A percentile compares a stretch with the other conserved stretches of the same genome.
Evolutionary conservation across 805 yeast genomes (phyloP).

Genomic region (Ogataea methylovora): DNA sequence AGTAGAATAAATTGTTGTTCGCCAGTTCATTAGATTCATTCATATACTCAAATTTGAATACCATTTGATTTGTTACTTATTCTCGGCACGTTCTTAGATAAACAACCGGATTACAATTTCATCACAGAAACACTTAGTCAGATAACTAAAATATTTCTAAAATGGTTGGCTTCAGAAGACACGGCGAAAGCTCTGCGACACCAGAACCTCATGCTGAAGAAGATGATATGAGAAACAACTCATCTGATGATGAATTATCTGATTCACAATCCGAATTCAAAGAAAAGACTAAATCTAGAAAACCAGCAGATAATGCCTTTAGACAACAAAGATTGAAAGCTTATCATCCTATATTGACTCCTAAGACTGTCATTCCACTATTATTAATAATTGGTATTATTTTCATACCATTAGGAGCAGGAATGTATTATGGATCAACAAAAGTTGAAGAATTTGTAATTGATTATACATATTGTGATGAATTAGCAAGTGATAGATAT

Average conservation of each 20-base stretch:
- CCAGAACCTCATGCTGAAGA: too few species aligned
- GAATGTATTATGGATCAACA: slow-evolving; percentile 64
- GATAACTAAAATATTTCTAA: too few species aligned
- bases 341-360: slow-evolving; percentile 77
- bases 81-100: too few species aligned
- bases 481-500: slow-evolving; percentile 33
- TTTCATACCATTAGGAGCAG: slow-evolving; percentile 90
- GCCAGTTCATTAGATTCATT: too few species aligned
- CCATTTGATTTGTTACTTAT: too few species aligned
- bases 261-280: slow-evolving; percentile 32
- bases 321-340: slow-evolving; percentile 51
- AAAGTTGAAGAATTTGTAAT: slow-evolving; percentile 71
- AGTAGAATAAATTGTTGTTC: too few species aligned
- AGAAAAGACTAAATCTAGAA: slow-evolving; percentile 41
- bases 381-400: slow-evolving; percentile 66
- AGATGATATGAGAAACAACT: too few species aligned
- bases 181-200: too few species aligned
- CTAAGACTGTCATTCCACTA: slow-evolving; percentile 84
- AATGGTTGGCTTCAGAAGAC: too few species aligned
- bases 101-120: too few species aligned
- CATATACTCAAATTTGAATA: too few species aligned
- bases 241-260: slow-evolving; percentile 26
- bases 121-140: too few species aligned
- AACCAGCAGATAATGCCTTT: slow-evolving; percentile 57
- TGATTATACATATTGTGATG: slow-evolving; percentile 67